Evolutionary conservation across 2,329 filamentous ascomycete species (phyloP), one percentile per base, ranked within the genome.

Genomic region (Phialocephala sp.): DNA sequence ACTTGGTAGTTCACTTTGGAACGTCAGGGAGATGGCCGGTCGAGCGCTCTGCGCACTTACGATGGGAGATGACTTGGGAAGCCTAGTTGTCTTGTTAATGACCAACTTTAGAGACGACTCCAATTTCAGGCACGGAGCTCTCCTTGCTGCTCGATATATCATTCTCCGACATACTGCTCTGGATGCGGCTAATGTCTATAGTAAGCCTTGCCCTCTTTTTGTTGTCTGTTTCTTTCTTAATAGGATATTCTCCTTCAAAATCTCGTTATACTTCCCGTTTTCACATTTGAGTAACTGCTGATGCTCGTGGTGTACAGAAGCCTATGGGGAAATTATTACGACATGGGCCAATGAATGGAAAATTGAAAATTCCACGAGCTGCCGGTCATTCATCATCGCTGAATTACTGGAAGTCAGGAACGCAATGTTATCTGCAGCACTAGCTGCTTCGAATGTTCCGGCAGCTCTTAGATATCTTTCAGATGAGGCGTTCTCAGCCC

Each of bases 1-100:
- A 62, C 81, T 93, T 3, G 84, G 82, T 12, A 93, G 89, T 68
- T 84, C 84, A 0, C 85, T 92, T 20, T 95, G 92, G 92, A 91
- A 93, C 74, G 87, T 95, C 8, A 84, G 92, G 59, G 91, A 94
- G 72, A 92, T 94, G 76, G 91, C 92, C 0, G 91, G 92, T 0
- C 84, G 90, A 18, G 92, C 91, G 0, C 80, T 92, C 14, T 88
- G 87, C 73, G 88, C 87, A 0, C 87, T 90, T 67, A 77, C 89
- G 24, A 76, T 88, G 1, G 80, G 82, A 20, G 77, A 81, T 3
- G 77, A 80, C 27, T 88, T 85, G 84, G 74, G 84, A 0, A 75
- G 65, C 68, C 14, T 14, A 32, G 15, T 73, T 84, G 1, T 75
- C 84, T 11, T 68, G 67, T 4, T 57, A 3, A 60, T 76, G 4